Conservation (phyloP, 2,329 filamentous ascomycete species). For the Botryosphaeria dothidea region DNA sequence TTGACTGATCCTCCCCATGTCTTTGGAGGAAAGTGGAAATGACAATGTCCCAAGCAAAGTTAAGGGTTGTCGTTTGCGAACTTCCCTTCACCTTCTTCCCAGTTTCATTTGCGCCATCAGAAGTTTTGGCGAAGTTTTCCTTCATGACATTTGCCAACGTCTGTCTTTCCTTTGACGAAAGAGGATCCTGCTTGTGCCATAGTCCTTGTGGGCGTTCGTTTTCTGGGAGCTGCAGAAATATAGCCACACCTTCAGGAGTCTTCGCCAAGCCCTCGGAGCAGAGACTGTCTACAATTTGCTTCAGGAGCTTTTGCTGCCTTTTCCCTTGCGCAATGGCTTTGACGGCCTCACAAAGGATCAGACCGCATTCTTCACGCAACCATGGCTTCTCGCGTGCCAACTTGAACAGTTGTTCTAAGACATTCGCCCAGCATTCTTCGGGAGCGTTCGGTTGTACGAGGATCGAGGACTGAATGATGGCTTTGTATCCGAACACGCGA, state of each 20-base stretch:
- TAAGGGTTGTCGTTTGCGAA: conserved; percentile 72
- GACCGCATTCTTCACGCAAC: conserved; percentile 85
- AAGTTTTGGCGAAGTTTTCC: conserved; percentile 63
- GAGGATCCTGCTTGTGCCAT: conserved; percentile 73
- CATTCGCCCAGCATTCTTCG: conserved; percentile 59
- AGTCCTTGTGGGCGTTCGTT: conserved; percentile 67
- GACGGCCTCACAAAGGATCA: conserved; percentile 74
- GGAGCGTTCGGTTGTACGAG: conserved; percentile 61
- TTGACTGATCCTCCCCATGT: conserved; percentile 35
- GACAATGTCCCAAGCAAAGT: conserved; percentile 85
- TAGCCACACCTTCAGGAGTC: conserved; percentile 83
- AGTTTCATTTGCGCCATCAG: conserved; percentile 43
- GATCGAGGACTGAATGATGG: conserved; percentile 76
- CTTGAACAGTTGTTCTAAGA: conserved; percentile 73
- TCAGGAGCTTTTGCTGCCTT: conserved; percentile 57
- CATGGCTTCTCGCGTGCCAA: conserved; percentile 81
- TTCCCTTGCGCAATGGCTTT: conserved; percentile 51
- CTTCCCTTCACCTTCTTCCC: conserved; percentile 59
- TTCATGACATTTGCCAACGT: conserved; percentile 77
- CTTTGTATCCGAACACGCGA: conserved; percentile 82
- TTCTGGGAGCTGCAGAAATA: conserved; percentile 70
- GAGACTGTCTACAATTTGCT: conserved; percentile 64
- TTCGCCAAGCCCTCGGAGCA: conserved; percentile 67
- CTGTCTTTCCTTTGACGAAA: conserved; percentile 67
- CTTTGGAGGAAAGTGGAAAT: conserved; percentile 46